Evolutionary conservation across 169 alveolate species (phyloP), one percentile per base, ranked within the genome.

Genomic region (Eimeria zaria): DNA sequence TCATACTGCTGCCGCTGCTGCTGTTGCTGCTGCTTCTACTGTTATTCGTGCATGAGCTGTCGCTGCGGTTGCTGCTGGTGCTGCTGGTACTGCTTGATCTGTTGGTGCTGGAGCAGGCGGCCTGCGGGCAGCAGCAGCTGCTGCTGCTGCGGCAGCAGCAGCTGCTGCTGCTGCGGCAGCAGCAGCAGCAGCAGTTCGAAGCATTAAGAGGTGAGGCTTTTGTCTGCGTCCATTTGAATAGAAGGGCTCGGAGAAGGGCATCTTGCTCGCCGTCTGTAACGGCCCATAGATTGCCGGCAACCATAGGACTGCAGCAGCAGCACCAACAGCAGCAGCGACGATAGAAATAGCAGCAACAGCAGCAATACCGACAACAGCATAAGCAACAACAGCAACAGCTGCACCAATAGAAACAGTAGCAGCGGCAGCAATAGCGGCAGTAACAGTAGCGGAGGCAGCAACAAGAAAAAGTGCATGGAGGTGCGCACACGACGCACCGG

Each of bases 181-280:
- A 62, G 80, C 95, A 60, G 62, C 60, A 78, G 91, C 95, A 78
- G 97, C 69, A 51, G 55, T 67, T 90, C 93, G 62, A 67, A 36
- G 60, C 60, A 2, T n/a, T 69, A 48, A 96, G 78, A 48, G 97
- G 95, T 6, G 97, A 97, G 55, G 97, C 55, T 73, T 84, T 83
- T 36, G 97, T 97, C 95, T 97, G 98, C 44, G 98, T 97, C 98
- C 98, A 97, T 90, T 97, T 97, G 97, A 97, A 97, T 46, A 97
- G 96, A 89, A 97, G 97, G 62, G 97, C 96, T 39, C 97, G 97
- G 18, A 97, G 92, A 44, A 97, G 80, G 41, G 97, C 97, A 58
- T 97, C 98, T 24, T 95, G 96, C 89, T 97, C 98, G 39, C 97
- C 97, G 55, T 97, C 98, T 27, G 98, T 97, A 51, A 97, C 96